Evolutionary conservation across 192 early-diverging fungal genomes (phyloP).

Genomic region (Backusella morwellensis): DNA sequence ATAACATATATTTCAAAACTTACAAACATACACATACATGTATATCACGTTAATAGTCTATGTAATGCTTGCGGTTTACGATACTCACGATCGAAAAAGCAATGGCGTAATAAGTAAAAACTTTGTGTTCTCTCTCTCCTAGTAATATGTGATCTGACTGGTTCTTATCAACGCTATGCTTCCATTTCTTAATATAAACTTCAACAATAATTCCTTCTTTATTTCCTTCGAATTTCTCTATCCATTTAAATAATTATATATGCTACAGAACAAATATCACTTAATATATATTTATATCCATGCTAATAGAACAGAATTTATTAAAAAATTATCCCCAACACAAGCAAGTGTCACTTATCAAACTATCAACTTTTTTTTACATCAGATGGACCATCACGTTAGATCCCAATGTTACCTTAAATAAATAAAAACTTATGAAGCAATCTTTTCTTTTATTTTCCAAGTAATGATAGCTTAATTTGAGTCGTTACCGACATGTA

Average conservation of each 20-base stretch:
- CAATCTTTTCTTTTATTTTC: too few species aligned
- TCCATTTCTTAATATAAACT: background rate
- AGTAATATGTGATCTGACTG: background rate
- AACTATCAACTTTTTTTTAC: background rate
- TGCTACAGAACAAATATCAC: background rate
- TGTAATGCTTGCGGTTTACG: conserved; percentile 10
- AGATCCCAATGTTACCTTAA: too few species aligned
- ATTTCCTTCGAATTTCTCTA: background rate
- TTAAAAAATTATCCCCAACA: background rate
- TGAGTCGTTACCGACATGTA: background rate
- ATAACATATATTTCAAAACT: background rate
- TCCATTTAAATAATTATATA: background rate
- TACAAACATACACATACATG: background rate
- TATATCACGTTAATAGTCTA: background rate
- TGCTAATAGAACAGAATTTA: background rate
- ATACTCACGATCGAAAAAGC: conserved; percentile 1
- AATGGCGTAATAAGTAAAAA: background rate
- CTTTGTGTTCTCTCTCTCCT: background rate
- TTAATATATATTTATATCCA: background rate
- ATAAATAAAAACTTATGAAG: too few species aligned
- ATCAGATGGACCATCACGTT: background rate
- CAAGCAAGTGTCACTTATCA: background rate
- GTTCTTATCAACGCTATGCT: background rate
- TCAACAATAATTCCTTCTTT: background rate
- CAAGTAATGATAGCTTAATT: too few species aligned